These are phyloP conservation scores for Lachnellula hyalina DNA, from an alignment of 2,329 filamentous ascomycete genomes.

Conservation along the genomic window DNA sequence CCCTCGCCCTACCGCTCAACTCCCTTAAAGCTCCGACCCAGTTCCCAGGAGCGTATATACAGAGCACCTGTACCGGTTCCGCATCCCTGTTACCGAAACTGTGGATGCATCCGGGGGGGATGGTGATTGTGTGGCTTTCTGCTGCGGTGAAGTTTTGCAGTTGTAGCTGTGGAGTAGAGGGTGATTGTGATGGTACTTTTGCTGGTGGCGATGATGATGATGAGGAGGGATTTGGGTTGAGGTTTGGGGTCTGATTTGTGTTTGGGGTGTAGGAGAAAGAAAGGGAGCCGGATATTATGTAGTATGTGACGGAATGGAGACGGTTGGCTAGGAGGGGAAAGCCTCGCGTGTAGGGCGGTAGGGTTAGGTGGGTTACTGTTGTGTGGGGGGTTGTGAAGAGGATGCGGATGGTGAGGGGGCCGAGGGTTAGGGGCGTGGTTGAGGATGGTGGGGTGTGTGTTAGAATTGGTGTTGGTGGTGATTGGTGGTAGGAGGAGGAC, in stretches of 20 bases:
- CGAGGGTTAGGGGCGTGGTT: neutral
- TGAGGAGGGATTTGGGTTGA: too few species aligned
- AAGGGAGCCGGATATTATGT: conserved; percentile 1
- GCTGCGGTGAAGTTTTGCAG: neutral
- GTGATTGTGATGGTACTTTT: neutral
- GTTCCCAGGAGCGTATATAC: conserved; percentile 3
- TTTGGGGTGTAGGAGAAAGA: neutral
- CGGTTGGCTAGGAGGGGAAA: conserved; percentile 2
- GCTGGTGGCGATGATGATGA: too few species aligned
- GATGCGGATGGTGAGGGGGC: conserved; percentile 2
- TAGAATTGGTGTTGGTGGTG: neutral
- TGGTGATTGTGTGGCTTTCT: neutral
- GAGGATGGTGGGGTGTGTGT: neutral
- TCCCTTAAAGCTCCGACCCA: conserved; percentile 1
- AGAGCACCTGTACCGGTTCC: conserved; percentile 2
- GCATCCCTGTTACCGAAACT: neutral
- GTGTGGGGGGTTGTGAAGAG: neutral
- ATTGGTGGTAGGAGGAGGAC: neutral
- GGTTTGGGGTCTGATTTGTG: too few species aligned
- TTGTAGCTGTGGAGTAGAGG: neutral
- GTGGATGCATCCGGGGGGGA: neutral
- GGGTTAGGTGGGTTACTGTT: neutral
- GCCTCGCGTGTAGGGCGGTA: neutral
- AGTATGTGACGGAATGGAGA: neutral
- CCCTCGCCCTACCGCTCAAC: neutral